phyloP scores from a whole-genome alignment of 208 protist genomes.

The Leishmania mexicana region DNA sequence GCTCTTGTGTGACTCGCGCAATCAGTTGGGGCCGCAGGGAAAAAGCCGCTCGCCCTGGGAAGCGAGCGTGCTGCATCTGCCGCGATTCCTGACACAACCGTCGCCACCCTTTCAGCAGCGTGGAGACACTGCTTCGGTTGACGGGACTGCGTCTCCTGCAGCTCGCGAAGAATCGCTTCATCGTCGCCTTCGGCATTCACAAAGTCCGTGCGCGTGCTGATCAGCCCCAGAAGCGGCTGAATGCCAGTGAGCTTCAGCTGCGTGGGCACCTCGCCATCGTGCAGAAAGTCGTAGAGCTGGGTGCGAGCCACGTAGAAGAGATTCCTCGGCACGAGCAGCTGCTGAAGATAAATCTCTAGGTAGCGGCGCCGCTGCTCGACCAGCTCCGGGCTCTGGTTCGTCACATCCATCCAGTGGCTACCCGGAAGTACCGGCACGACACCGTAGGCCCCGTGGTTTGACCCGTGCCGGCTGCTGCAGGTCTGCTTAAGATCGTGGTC shows the following conservation, averaged over 20 bases:
- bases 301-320: constrained; percentile 76
- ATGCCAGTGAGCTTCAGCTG: constrained; percentile 32
- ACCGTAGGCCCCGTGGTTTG: constrained; percentile 68
- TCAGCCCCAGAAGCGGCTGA: constrained; percentile 38
- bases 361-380: constrained; percentile 77
- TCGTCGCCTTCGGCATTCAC: constrained; percentile 25
- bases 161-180: constrained; percentile 8
- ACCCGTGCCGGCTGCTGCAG: constrained; percentile 36
- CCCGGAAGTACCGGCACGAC: constrained; percentile 78
- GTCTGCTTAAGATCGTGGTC: constrained; percentile 67
- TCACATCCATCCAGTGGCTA: constrained; percentile 88
- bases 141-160: constrained; percentile 8
- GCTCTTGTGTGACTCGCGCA: background rate
- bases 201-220: constrained; percentile 22
- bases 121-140: background rate
- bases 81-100: constrained; percentile 1
- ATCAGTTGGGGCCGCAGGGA: background rate
- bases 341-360: constrained; percentile 86
- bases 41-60: background rate
- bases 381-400: constrained; percentile 81
- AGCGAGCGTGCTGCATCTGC: background rate
- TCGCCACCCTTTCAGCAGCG: background rate
- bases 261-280: constrained; percentile 76
- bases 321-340: constrained; percentile 80
- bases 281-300: constrained; percentile 75